A percentile compares a stretch with the other conserved stretches of the same genome.
phyloP scores from a whole-genome alignment of 495 filamentous ascomycete genomes.

The Penicillium atrosanguineum region DNA sequence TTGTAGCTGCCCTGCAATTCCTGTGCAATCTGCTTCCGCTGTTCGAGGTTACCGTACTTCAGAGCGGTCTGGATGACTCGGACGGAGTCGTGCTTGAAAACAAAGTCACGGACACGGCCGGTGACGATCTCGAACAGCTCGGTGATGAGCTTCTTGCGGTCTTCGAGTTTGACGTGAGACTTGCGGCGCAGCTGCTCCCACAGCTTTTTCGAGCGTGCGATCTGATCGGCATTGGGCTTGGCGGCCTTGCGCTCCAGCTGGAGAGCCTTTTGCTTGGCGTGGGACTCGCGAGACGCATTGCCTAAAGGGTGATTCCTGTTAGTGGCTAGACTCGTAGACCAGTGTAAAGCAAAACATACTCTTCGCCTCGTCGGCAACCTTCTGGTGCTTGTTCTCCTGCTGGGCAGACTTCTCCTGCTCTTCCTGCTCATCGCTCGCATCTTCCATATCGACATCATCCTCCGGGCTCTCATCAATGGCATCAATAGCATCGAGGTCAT shows the following conservation, averaged over 20 bases:
- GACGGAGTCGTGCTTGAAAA: conserved; percentile 97
- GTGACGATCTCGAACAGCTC: conserved; percentile 91
- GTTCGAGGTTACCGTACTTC: conserved; percentile 85
- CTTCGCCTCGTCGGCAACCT: conserved; percentile 22
- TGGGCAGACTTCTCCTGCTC: conserved; percentile 22
- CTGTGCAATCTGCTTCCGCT: conserved; percentile 78
- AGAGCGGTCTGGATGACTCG: conserved; percentile 92
- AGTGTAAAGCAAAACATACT: conserved; percentile 24
- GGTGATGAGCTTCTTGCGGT: conserved; percentile 79
- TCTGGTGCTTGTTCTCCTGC: conserved; percentile 13
- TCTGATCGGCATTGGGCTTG: conserved; percentile 86
- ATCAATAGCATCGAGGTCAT: conserved; percentile 30
- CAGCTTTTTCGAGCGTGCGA: conserved; percentile 88
- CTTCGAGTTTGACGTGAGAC: conserved; percentile 81
- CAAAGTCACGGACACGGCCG: conserved; percentile 86
- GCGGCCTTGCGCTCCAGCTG: conserved; percentile 84
- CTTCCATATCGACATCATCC: conserved; percentile 39
- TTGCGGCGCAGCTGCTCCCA: conserved; percentile 94
- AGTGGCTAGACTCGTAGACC: conserved; percentile 9
- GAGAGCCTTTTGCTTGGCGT: conserved; percentile 87
- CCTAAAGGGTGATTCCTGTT: conserved; percentile 7
- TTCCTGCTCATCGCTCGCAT: conserved; percentile 27
- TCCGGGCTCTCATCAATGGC: conserved; percentile 25
- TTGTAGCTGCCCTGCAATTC: conserved; percentile 86
- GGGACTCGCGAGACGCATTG: conserved; percentile 70